Evolutionary conservation across 2,329 filamentous ascomycete genomes (phyloP).

Genomic region (Colletotrichum zoysiae): DNA sequence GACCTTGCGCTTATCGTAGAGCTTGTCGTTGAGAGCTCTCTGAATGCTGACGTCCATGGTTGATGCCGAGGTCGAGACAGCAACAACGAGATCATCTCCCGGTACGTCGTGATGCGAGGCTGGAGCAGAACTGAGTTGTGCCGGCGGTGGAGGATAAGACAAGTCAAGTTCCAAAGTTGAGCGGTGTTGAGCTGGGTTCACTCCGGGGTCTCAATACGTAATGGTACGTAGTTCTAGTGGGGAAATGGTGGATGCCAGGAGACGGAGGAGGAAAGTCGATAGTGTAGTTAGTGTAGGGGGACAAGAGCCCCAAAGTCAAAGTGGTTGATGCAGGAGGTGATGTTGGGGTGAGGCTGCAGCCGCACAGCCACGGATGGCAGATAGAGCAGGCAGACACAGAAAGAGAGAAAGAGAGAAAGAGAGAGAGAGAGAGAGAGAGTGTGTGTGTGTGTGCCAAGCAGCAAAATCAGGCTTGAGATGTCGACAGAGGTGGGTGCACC

Average conservation of each 20-base stretch:
- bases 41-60: constrained; percentile 90
- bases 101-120: constrained; percentile 1
- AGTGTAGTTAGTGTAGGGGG: neutral
- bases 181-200: constrained; percentile 18
- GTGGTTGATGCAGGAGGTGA: neutral
- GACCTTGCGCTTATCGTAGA: constrained; percentile 97
- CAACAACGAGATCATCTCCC: constrained; percentile 18
- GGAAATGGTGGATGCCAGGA: neutral
- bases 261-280: neutral
- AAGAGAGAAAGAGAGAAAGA: neutral
- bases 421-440: neutral
- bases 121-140: constrained; percentile 3
- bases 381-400: constrained; percentile 3
- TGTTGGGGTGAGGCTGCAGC: constrained; percentile 11
- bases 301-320: neutral
- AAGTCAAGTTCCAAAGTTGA: constrained; percentile 13
- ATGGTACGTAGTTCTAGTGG: constrained; percentile 2
- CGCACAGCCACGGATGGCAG: neutral
- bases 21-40: constrained; percentile 94
- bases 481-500: constrained; percentile 13
- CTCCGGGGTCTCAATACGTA: constrained; percentile 6
- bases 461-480: constrained; percentile 8
- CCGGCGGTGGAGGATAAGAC: constrained; percentile 4
- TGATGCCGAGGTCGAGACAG: constrained; percentile 24
- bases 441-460: neutral